These are phyloP conservation scores for Aspergillus avenaceus DNA, from an alignment of 495 filamentous ascomycete genomes.

Conservation along the genomic window DNA sequence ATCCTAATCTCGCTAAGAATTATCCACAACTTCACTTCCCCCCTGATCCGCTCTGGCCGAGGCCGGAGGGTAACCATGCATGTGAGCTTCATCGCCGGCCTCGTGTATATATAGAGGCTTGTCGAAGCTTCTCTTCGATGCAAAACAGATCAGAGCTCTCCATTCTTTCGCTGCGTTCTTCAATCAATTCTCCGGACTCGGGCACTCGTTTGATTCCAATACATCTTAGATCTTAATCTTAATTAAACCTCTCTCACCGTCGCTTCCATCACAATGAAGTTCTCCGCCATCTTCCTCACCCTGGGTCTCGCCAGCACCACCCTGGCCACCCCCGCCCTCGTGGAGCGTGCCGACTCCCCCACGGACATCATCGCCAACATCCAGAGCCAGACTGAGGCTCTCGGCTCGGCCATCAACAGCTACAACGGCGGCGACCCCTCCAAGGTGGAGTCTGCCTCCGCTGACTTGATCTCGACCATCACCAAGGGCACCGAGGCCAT, in stretches of 20 bases:
- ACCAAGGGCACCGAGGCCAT: constrained; percentile 25
- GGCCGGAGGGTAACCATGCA: constrained; percentile 8
- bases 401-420: constrained; percentile 31
- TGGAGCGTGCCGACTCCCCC: constrained; percentile 29
- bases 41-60: constrained; percentile 16
- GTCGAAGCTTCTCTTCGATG: background rate
- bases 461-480: constrained; percentile 29
- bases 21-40: constrained; percentile 1
- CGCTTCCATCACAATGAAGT: constrained; percentile 34
- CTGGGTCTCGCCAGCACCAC: constrained; percentile 22
- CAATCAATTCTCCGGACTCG: constrained; percentile 7
- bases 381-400: constrained; percentile 22
- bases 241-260: constrained; percentile 5
- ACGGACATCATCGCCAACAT: constrained; percentile 28
- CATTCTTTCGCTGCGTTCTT: constrained; percentile 11
- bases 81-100: constrained; percentile 10
- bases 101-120: constrained; percentile 15
- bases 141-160: constrained; percentile 7
- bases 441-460: constrained; percentile 27
- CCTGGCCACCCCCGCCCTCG: constrained; percentile 23
- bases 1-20: constrained; percentile 12
- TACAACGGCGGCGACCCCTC: constrained; percentile 29
- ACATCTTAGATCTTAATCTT: constrained; percentile 9
- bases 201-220: constrained; percentile 27
- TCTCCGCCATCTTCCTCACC: constrained; percentile 28